Conservation (phyloP, 106 monocot genomes). For the Acanthochlamys bracteata region DNA sequence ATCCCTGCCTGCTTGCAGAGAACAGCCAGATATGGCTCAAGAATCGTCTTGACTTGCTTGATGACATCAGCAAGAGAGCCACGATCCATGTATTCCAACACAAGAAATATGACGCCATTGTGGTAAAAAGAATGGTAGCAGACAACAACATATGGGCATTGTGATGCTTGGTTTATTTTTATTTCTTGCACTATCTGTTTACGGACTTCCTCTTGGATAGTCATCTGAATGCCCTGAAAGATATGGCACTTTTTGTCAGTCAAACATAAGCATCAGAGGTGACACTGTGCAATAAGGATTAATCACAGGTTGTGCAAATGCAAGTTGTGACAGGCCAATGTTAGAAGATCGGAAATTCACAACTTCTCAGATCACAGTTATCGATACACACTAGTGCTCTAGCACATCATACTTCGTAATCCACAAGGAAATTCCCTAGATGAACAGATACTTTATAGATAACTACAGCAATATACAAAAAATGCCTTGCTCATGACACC, state of each 20-base stretch:
- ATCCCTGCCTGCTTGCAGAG: conserved; percentile 73
- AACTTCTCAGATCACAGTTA: no score
- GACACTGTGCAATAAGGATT: not conserved
- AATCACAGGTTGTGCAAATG: no score
- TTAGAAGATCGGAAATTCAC: no score
- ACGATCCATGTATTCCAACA: conserved; percentile 94
- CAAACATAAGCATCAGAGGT: no score
- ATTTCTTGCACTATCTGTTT: conserved; percentile 97
- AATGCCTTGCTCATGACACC: no score
- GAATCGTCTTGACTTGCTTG: conserved; percentile 85
- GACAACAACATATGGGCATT: conserved; percentile 70
- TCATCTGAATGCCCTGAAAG: conserved; percentile 90
- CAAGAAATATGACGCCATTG: conserved; percentile 92
- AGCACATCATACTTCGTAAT: no score
- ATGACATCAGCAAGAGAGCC: conserved; percentile 89
- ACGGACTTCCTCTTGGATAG: conserved; percentile 79
- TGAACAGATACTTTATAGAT: no score
- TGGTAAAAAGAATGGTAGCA: conserved; percentile 95
- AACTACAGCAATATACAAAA: no score
- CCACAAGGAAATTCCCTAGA: no score
- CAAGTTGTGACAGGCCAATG: no score
- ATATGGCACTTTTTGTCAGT: not conserved
- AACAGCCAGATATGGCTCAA: conserved; percentile 95
- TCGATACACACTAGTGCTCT: no score
- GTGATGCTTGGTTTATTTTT: conserved; percentile 91